Conservation (phyloP, 106 monocot genomes). For the Apostasia ramifera region DNA sequence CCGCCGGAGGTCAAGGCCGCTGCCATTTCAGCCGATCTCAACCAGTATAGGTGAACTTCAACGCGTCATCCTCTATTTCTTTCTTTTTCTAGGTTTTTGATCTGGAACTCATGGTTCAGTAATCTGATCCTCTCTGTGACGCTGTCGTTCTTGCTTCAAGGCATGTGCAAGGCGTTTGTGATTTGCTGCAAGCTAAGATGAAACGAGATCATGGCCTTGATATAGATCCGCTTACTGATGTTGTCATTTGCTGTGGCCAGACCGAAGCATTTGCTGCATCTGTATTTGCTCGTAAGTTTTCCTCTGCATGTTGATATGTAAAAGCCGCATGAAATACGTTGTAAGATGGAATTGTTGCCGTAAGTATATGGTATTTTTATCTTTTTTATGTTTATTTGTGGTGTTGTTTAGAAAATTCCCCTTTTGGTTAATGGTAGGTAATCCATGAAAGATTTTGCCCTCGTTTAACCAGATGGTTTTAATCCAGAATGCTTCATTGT, state of each 20-base stretch:
- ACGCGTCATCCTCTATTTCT: neutral
- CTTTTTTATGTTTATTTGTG: neutral
- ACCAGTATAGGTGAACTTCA: conserved; percentile 66
- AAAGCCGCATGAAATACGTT: too few species aligned
- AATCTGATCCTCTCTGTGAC: neutral
- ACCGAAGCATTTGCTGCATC: conserved; percentile 81
- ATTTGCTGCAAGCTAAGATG: conserved; percentile 40
- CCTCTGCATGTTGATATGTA: neutral
- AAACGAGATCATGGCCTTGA: conserved; percentile 41
- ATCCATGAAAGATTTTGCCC: too few species aligned
- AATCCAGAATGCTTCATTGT: too few species aligned
- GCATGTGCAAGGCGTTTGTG: conserved; percentile 81
- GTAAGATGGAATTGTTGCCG: neutral
- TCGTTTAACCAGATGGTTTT: too few species aligned
- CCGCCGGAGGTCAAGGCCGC: conserved; percentile 56
- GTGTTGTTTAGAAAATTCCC: neutral
- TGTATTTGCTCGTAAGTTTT: conserved; percentile 63
- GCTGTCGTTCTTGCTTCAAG: conserved; percentile 16
- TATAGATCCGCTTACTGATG: conserved; percentile 57
- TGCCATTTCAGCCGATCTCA: conserved; percentile 68
- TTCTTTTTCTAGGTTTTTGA: neutral
- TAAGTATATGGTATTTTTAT: neutral
- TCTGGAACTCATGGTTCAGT: neutral
- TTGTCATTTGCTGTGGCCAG: conserved; percentile 77
- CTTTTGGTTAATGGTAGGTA: too few species aligned